phyloP scores from a whole-genome alignment of 257 asterid genomes.

The Solanum habrochaites region DNA sequence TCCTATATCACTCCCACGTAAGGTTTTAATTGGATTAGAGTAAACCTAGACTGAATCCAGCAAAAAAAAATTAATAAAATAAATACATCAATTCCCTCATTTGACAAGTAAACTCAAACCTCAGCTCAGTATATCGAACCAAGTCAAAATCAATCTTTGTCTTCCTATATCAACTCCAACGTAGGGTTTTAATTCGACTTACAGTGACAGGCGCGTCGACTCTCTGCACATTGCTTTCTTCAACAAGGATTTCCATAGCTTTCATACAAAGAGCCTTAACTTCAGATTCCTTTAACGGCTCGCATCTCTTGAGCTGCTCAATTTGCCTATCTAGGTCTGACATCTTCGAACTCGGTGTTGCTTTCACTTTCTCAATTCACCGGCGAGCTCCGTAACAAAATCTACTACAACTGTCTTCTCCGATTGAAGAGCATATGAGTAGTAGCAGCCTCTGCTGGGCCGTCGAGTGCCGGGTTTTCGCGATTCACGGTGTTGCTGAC shows the following conservation, averaged over 20 bases:
- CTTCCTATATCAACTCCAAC: not conserved
- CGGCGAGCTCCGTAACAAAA: not conserved
- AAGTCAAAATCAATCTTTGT: not conserved
- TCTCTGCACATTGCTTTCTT: conserved; percentile 91
- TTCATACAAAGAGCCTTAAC: conserved; percentile 80
- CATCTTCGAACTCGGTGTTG: conserved; percentile 22
- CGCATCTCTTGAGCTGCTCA: conserved; percentile 89
- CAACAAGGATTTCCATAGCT: conserved; percentile 93
- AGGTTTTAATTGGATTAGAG: conserved; percentile 15
- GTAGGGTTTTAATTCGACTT: not conserved
- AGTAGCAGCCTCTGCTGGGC: not conserved
- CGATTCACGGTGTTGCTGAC: conserved; percentile 17
- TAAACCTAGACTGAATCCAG: not conserved
- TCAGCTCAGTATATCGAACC: not conserved
- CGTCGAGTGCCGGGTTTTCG: conserved; percentile 16
- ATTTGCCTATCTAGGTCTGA: conserved; percentile 95
- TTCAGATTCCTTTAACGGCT: conserved; percentile 74
- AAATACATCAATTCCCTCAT: not conserved
- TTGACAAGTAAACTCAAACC: not conserved
- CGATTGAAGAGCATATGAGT: not conserved
- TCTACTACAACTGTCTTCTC: not conserved
- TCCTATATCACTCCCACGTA: not conserved
- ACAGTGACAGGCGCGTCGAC: conserved; percentile 96
- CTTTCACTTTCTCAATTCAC: not conserved
- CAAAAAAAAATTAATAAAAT: not conserved